Percentiles rank a stretch among this genome's conserved stretches.
These are phyloP conservation scores for Plasmodium chabaudi DNA, from an alignment of 169 alveolate species.

Conservation along the genomic window DNA sequence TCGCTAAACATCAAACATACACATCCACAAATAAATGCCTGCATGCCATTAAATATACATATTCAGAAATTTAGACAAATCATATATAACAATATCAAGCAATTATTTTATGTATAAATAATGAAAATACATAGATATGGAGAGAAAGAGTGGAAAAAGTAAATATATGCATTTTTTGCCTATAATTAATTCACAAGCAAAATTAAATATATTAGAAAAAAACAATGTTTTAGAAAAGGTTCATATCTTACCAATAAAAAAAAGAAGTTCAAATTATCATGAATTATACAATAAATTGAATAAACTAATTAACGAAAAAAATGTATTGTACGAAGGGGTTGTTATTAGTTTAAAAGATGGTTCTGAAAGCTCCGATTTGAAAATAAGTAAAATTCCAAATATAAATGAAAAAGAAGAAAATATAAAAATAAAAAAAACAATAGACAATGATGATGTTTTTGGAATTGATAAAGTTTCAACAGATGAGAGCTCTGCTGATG, in stretches of 20 bases:
- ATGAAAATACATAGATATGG: not conserved
- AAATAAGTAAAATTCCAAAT: not conserved
- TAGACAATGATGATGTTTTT: not conserved
- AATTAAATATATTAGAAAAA: slow-evolving; percentile 35
- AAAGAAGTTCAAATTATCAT: slow-evolving; percentile 3
- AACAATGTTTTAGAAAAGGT: slow-evolving; percentile 37
- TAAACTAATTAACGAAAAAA: slow-evolving; percentile 21
- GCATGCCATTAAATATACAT: no score
- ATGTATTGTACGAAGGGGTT: slow-evolving; percentile 54
- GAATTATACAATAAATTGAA: slow-evolving; percentile 21
- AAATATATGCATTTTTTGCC: slow-evolving; percentile 26
- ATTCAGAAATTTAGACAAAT: no score
- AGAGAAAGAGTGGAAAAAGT: slow-evolving; percentile 24
- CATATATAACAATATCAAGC: no score
- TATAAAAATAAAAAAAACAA: not conserved
- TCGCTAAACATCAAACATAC: no score
- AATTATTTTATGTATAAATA: no score
- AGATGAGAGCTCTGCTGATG: not conserved
- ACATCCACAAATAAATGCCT: no score
- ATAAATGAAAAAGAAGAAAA: slow-evolving; percentile 10
- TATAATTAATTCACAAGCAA: slow-evolving; percentile 24
- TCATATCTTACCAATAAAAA: slow-evolving; percentile 57
- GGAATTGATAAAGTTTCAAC: not conserved
- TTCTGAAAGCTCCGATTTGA: not conserved
- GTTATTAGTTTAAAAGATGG: slow-evolving; percentile 16